These are phyloP conservation scores for Salinomyces thailandicus DNA, from an alignment of 2,329 filamentous ascomycete genomes.

Conservation along the genomic window DNA sequence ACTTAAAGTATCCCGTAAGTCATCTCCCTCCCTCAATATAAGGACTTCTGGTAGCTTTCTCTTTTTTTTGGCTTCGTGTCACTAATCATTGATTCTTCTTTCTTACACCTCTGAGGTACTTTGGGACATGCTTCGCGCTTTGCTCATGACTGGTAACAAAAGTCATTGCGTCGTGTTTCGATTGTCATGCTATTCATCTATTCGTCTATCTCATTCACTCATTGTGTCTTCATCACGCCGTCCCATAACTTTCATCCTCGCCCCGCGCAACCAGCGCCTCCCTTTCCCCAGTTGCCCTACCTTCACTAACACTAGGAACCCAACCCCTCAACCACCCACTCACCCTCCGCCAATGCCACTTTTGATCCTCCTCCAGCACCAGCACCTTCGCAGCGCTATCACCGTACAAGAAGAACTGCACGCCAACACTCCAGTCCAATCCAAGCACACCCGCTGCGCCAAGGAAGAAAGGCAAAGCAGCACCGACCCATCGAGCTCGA, in stretches of 20 bases:
- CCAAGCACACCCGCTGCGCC: conserved; percentile 54
- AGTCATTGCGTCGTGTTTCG: too few species aligned
- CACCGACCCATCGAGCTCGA: conserved; percentile 45
- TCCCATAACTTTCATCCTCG: conserved; percentile 13
- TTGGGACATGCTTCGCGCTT: neutral
- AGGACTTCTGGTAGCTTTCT: conserved; percentile 2
- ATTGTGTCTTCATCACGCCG: conserved; percentile 5
- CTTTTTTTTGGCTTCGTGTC: neutral
- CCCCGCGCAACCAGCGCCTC: conserved; percentile 10
- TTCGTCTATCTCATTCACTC: neutral
- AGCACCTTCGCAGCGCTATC: conserved; percentile 32
- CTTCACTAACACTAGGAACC: conserved; percentile 43
- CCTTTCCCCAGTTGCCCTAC: conserved; percentile 15
- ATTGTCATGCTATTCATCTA: too few species aligned
- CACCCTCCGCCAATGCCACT: conserved; percentile 44
- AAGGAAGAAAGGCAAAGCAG: conserved; percentile 53
- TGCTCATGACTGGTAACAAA: neutral
- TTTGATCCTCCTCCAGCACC: conserved; percentile 32
- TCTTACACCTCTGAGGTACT: neutral
- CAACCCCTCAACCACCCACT: conserved; percentile 58
- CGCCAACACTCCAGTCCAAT: conserved; percentile 51
- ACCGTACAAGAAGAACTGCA: conserved; percentile 54
- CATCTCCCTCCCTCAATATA: neutral
- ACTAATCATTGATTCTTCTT: too few species aligned
- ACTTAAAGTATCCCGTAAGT: too few species aligned